phyloP scores from a whole-genome alignment of 2,329 filamentous ascomycete species.

The Trichophyton verrucosum region DNA sequence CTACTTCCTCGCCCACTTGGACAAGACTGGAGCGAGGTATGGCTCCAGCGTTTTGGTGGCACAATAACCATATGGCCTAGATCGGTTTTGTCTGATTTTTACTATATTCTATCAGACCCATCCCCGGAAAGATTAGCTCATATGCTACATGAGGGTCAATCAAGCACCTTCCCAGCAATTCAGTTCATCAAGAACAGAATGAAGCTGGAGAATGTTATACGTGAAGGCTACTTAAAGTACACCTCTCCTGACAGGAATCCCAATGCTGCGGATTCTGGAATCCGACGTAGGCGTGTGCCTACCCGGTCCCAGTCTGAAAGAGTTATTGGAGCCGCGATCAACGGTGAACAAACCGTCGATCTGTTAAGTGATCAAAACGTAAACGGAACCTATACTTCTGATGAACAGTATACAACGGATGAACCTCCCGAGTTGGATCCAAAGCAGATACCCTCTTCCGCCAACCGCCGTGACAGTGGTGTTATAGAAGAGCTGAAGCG shows the following conservation, averaged over 20 bases:
- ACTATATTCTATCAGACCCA: slow-evolving; percentile 75
- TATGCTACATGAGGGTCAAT: slow-evolving; percentile 84
- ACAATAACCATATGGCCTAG: slow-evolving; percentile 96
- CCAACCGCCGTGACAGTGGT: slow-evolving; percentile 19
- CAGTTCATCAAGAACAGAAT: slow-evolving; percentile 83
- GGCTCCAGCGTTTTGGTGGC: slow-evolving; percentile 87
- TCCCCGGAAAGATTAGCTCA: slow-evolving; percentile 59
- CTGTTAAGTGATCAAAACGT: slow-evolving; percentile 6
- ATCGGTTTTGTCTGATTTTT: slow-evolving; percentile 64
- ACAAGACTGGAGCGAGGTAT: slow-evolving; percentile 94
- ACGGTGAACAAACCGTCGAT: slow-evolving; percentile 6
- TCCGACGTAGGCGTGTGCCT: slow-evolving; percentile 10
- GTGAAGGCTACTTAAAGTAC: slow-evolving; percentile 39
- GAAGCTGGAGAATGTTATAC: slow-evolving; percentile 61
- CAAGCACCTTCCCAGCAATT: slow-evolving; percentile 79
- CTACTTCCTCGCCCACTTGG: slow-evolving; percentile 78
- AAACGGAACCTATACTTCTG: not conserved
- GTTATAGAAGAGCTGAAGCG: slow-evolving; percentile 34
- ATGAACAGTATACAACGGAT: not conserved
- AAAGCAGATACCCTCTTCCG: slow-evolving; percentile 11
- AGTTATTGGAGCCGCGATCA: not conserved
- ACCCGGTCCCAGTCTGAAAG: slow-evolving; percentile 2
- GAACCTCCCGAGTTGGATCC: not conserved
- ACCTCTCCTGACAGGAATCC: slow-evolving; percentile 19
- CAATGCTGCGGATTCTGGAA: slow-evolving; percentile 14